Conservation (phyloP, 2,329 filamentous ascomycete genomes). For the Lithohypha guttulata region DNA sequence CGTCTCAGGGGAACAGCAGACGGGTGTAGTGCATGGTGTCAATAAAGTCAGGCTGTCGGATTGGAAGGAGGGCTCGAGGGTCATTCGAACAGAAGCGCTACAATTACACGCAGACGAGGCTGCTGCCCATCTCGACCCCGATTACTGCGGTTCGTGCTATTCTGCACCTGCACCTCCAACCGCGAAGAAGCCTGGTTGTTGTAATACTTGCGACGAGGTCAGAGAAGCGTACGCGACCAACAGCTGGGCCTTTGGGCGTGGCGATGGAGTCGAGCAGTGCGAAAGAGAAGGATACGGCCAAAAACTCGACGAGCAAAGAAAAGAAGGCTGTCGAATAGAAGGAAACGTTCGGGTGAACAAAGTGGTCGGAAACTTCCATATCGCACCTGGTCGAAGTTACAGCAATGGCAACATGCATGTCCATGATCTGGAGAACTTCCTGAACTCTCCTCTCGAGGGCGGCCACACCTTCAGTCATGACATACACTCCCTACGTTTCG, state of each 20-base stretch:
- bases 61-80: constrained; percentile 60
- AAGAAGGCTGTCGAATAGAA: constrained; percentile 90
- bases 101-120: constrained; percentile 60
- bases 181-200: constrained; percentile 75
- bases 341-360: constrained; percentile 93
- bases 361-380: constrained; percentile 96
- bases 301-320: constrained; percentile 73
- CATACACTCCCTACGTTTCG: constrained; percentile 84
- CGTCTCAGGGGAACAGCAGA: constrained; percentile 92
- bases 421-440: constrained; percentile 94
- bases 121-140: constrained; percentile 70
- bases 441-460: constrained; percentile 56
- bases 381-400: constrained; percentile 91
- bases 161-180: constrained; percentile 64
- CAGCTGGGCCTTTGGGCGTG: constrained; percentile 88
- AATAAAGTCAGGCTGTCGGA: constrained; percentile 77
- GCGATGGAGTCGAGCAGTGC: constrained; percentile 90
- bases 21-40: constrained; percentile 84
- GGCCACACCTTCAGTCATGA: constrained; percentile 80
- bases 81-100: constrained; percentile 60
- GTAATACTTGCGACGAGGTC: constrained; percentile 94
- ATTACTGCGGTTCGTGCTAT: constrained; percentile 91
- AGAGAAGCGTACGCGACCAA: constrained; percentile 82
- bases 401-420: constrained; percentile 95
- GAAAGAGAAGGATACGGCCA: constrained; percentile 87